Evolutionary conservation across 768 basidiomycete species (phyloP).

Genomic region (Tulasnella sp.): DNA sequence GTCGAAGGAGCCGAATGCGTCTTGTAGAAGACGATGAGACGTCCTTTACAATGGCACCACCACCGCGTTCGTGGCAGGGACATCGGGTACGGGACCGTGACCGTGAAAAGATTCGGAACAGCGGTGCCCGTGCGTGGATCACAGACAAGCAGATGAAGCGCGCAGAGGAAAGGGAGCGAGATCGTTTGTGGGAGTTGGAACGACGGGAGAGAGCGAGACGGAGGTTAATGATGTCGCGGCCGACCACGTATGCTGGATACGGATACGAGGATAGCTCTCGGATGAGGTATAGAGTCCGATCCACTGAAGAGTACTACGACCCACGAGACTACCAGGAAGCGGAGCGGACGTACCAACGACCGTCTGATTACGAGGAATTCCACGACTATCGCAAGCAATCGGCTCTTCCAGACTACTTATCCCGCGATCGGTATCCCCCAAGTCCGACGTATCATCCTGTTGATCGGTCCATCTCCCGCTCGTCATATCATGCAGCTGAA

Average conservation of each 20-base stretch:
- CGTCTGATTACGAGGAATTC: neutral
- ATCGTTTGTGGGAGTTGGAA: conserved; percentile 7
- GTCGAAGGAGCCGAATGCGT: neutral
- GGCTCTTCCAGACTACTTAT: neutral
- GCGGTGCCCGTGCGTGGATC: neutral
- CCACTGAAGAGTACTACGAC: no score
- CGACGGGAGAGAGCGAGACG: neutral
- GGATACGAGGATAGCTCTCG: neutral
- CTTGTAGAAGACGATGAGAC: neutral
- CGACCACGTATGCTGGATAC: neutral
- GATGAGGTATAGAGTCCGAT: no score
- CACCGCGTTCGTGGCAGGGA: conserved; percentile 12
- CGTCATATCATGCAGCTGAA: neutral
- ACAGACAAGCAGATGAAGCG: neutral
- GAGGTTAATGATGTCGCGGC: neutral
- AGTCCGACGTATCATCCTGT: neutral
- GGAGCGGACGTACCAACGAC: neutral
- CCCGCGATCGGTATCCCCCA: neutral
- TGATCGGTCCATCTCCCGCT: neutral
- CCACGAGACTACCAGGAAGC: no score
- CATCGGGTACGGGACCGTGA: no score
- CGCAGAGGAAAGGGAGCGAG: conserved; percentile 4
- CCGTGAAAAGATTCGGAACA: neutral
- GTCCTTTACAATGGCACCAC: conserved; percentile 1
- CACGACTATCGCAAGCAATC: neutral